A percentile compares a stretch with the other conserved stretches of the same genome.
These are phyloP conservation scores for Moricandia arvensis DNA, from an alignment of 345 rosid genomes.

Conservation along the genomic window DNA sequence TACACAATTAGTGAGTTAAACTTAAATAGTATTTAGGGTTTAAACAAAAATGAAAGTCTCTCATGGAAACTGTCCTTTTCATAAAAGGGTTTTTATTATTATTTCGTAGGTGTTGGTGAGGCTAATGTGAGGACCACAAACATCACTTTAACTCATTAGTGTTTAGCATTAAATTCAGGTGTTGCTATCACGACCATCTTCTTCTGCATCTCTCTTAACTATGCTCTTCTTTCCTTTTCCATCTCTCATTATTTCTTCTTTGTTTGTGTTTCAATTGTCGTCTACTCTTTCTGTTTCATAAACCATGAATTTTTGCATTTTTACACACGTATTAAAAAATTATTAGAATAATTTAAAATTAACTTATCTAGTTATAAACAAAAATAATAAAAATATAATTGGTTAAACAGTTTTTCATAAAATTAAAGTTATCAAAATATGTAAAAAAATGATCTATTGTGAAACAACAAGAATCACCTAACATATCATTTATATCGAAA, in stretches of 20 bases:
- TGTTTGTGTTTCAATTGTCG: conserved; percentile 26
- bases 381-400: no score
- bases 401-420: no score
- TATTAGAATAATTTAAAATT: no score
- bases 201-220: conserved; percentile 17
- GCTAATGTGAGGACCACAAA: conserved; percentile 10
- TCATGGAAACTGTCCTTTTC: neutral
- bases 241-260: conserved; percentile 15
- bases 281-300: neutral
- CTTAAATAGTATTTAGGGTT: neutral
- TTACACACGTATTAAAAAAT: no score
- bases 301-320: no score
- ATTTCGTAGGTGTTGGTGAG: neutral
- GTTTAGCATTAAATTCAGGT: conserved; percentile 32
- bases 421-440: no score
- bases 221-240: conserved; percentile 18
- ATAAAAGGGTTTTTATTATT: neutral
- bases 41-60: neutral
- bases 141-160: conserved; percentile 11
- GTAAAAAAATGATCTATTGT: no score
- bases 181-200: conserved; percentile 16
- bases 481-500: no score
- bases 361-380: no score
- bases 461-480: no score
- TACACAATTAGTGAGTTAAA: neutral